These are phyloP conservation scores for Chalciporus chontae DNA, from an alignment of 768 basidiomycete genomes.

Conservation along the genomic window DNA sequence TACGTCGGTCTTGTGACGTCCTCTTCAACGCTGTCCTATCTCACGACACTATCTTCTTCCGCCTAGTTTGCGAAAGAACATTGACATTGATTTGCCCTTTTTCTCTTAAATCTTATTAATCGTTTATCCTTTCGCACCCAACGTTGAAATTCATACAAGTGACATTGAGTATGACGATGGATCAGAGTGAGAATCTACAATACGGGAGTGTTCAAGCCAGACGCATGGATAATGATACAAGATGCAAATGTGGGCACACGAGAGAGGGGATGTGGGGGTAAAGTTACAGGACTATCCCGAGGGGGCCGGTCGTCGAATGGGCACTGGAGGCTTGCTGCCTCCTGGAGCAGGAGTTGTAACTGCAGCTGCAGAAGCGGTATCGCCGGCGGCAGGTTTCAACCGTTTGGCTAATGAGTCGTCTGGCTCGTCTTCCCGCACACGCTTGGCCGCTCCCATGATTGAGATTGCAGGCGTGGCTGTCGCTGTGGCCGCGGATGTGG, in stretches of 20 bases:
- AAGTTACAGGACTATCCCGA: slow-evolving; percentile 6
- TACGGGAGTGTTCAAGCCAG: background rate
- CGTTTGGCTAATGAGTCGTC: slow-evolving; percentile 68
- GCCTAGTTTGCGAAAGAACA: slow-evolving; percentile 6
- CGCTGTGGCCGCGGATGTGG: slow-evolving; percentile 21
- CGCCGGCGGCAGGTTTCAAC: slow-evolving; percentile 46
- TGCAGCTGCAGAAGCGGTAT: background rate
- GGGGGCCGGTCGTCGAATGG: slow-evolving; percentile 30
- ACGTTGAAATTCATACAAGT: background rate
- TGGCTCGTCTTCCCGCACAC: slow-evolving; percentile 55
- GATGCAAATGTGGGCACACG: background rate
- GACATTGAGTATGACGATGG: background rate
- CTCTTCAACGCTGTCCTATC: slow-evolving; percentile 6
- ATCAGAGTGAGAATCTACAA: background rate
- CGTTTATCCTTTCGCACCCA: slow-evolving; percentile 5
- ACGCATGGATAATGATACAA: slow-evolving; percentile 23
- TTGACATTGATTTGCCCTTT: slow-evolving; percentile 1
- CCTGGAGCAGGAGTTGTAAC: slow-evolving; percentile 2
- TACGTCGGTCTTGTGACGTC: slow-evolving; percentile 20
- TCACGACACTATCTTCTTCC: slow-evolving; percentile 6
- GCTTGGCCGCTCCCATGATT: slow-evolving; percentile 68
- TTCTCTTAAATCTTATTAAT: slow-evolving; percentile 17
- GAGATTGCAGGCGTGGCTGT: slow-evolving; percentile 34
- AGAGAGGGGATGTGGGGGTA: background rate
- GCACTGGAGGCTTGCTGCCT: slow-evolving; percentile 32